Evolutionary conservation across 1,139 yeast species (phyloP).

Genomic region (Yamadazyma buinensis): DNA sequence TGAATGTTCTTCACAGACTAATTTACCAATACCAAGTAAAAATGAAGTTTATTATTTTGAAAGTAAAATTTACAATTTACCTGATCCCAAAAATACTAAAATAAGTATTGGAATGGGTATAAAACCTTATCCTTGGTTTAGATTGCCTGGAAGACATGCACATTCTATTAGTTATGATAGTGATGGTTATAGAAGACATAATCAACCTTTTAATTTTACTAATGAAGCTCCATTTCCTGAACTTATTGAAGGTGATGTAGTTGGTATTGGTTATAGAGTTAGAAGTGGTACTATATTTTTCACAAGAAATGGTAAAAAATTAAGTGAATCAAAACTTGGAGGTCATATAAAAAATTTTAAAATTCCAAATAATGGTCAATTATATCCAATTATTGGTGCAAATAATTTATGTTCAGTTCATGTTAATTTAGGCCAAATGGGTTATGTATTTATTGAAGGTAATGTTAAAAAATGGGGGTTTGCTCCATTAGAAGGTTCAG

Average conservation of each 20-base stretch:
- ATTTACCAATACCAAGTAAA: constrained; percentile 79
- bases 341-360: constrained; percentile 57
- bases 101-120: constrained; percentile 46
- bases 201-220: constrained; percentile 45
- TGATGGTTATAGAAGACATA: constrained; percentile 47
- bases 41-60: constrained; percentile 93
- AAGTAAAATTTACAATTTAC: constrained; percentile 57
- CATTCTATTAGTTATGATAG: constrained; percentile 51
- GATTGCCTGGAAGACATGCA: constrained; percentile 54
- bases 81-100: constrained; percentile 48
- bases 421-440: constrained; percentile 56
- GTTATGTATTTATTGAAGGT: constrained; percentile 56
- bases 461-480: constrained; percentile 65
- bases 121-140: constrained; percentile 56
- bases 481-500: constrained; percentile 56
- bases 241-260: constrained; percentile 55
- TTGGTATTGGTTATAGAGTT: constrained; percentile 64
- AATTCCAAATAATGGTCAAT: constrained; percentile 34
- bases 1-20: constrained; percentile 78
- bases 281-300: constrained; percentile 61
- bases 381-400: constrained; percentile 53
- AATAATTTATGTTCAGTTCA: constrained; percentile 50
- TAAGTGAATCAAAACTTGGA: constrained; percentile 63
- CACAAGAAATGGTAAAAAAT: constrained; percentile 66
- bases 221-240: constrained; percentile 43